Base-by-base conservation (phyloP, 2,329 filamentous ascomycete genomes). In the Aspergillus aculeatus region DNA sequence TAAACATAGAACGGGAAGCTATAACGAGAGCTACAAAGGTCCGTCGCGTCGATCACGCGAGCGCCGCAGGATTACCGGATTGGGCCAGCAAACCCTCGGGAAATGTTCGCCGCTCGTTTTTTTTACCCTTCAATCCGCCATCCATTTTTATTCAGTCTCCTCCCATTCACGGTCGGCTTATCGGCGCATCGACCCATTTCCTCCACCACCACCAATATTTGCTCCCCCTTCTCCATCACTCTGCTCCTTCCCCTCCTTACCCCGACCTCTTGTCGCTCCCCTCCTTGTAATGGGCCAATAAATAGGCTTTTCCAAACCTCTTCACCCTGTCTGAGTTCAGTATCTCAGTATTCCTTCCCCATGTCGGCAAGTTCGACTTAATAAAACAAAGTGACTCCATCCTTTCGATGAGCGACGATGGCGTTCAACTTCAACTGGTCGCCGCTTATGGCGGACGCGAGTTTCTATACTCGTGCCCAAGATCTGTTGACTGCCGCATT, bases 391-490 rank as follows among this genome's bases (percentile, higher is more conserved):
- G 32, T 21, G 41, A 50, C 26, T 44, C 56, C 60, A 50, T 59
- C 49, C 64, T 65, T 66, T 69, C 68, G 66, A 73, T 73, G 69
- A 68, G 50, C 67, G 63, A 68, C 64, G 79, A 99, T 99, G 95
- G 95, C 95, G 69, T 99, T 99, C 90, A 98, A 98, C 84, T 99
- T 99, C 90, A 98, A 98, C 91, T 99, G 95, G 95, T 96, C 92
- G 85, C 95, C 95, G 74, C 85, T 99, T 67, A 95, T 96, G 80
- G 94, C 94, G 73, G 95, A 98, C 81, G 94, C 91, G 72, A 86
- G 88, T 69, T 95, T 95, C 78, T 94, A 94, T 79, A 86, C 90
- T 75, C 89, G 92, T 69, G 94, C 95, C 54, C 90, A 93, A 76
- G 93, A 98, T 75, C 90, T 98, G 77, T 85, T 99, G 70, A 99